Evolutionary conservation across 768 basidiomycete genomes (phyloP).

Genomic region (Rhodosporidiobolus sp.): DNA sequence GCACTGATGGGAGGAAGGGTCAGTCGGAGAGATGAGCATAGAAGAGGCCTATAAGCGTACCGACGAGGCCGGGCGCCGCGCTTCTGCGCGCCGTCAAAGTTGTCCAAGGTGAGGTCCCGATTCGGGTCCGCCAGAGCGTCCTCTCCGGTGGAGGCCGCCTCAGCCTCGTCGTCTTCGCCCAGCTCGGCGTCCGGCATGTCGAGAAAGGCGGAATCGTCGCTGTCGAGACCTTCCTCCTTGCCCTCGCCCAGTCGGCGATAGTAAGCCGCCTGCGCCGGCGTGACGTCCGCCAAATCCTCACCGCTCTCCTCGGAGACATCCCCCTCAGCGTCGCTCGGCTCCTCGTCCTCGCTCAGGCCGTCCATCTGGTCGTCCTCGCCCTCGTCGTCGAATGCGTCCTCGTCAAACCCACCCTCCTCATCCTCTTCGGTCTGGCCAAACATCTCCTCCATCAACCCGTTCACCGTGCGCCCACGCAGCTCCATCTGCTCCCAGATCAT

Average conservation of each 20-base stretch:
- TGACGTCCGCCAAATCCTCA: not conserved
- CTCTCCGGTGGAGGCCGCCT: conserved; percentile 21
- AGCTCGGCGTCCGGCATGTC: not conserved
- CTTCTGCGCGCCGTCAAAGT: conserved; percentile 31
- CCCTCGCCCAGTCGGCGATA: conserved; percentile 30
- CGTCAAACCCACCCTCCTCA: conserved; percentile 43
- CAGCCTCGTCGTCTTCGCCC: conserved; percentile 37
- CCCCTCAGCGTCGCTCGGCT: conserved; percentile 42
- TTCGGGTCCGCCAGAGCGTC: conserved; percentile 9
- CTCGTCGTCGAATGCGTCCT: conserved; percentile 37
- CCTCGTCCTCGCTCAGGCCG: conserved; percentile 35
- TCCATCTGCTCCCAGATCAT: conserved; percentile 96
- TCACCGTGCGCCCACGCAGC: conserved; percentile 65
- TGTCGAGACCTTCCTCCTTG: conserved; percentile 21
- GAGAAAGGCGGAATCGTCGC: conserved; percentile 9
- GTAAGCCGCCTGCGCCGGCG: conserved; percentile 14
- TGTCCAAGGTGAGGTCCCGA: conserved; percentile 26
- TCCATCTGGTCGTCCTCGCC: conserved; percentile 30
- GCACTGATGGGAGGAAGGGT: not conserved
- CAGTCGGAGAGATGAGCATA: not conserved
- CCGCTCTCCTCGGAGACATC: conserved; percentile 37
- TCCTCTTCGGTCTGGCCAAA: conserved; percentile 44
- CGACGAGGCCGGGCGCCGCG: conserved; percentile 12
- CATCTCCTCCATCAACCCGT: conserved; percentile 48
- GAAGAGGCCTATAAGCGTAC: not conserved